Percentiles rank a stretch among this genome's conserved stretches.
Evolutionary conservation across 2,329 filamentous ascomycete genomes (phyloP).

Genomic region (Scopulariopsis brevicaulis): DNA sequence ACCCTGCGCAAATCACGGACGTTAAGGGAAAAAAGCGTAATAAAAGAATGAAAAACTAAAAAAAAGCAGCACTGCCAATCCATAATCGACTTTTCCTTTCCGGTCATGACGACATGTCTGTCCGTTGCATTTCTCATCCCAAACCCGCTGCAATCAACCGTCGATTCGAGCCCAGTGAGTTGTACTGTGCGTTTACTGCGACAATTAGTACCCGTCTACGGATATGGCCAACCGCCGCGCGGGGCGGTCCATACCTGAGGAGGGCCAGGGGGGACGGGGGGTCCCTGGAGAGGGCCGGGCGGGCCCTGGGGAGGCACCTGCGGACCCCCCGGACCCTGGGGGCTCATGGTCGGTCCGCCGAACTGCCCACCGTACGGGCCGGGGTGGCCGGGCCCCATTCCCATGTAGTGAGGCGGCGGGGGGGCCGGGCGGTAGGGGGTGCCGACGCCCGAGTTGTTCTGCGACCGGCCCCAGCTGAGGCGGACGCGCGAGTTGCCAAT

Average conservation of each 20-base stretch:
- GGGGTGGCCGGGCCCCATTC: slow-evolving; percentile 30
- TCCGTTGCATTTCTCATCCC: slow-evolving; percentile 5
- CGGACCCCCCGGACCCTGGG: slow-evolving; percentile 26
- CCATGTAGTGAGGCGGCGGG: slow-evolving; percentile 43
- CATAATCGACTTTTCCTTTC: slow-evolving; percentile 5
- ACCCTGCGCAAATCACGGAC: slow-evolving; percentile 4
- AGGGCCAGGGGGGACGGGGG: slow-evolving; percentile 23
- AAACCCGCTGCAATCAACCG: background rate
- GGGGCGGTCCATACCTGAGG: slow-evolving; percentile 20
- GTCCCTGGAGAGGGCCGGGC: slow-evolving; percentile 23
- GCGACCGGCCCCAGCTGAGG: slow-evolving; percentile 92
- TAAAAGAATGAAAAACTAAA: background rate
- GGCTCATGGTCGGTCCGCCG: slow-evolving; percentile 28
- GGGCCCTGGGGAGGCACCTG: slow-evolving; percentile 24
- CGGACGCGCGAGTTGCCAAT: slow-evolving; percentile 98
- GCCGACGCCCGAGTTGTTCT: slow-evolving; percentile 98
- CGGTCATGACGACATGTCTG: slow-evolving; percentile 3
- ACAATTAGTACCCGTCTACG: background rate
- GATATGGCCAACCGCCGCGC: background rate
- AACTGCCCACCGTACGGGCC: slow-evolving; percentile 32
- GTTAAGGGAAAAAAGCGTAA: background rate
- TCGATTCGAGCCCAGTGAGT: background rate
- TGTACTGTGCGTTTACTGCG: background rate
- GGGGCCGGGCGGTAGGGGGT: slow-evolving; percentile 95
- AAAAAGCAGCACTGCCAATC: slow-evolving; percentile 3